A percentile compares a stretch with the other conserved stretches of the same genome.
These are phyloP conservation scores for Coemansia interrupta DNA, from an alignment of 192 early-diverging fungal genomes.

Conservation along the genomic window DNA sequence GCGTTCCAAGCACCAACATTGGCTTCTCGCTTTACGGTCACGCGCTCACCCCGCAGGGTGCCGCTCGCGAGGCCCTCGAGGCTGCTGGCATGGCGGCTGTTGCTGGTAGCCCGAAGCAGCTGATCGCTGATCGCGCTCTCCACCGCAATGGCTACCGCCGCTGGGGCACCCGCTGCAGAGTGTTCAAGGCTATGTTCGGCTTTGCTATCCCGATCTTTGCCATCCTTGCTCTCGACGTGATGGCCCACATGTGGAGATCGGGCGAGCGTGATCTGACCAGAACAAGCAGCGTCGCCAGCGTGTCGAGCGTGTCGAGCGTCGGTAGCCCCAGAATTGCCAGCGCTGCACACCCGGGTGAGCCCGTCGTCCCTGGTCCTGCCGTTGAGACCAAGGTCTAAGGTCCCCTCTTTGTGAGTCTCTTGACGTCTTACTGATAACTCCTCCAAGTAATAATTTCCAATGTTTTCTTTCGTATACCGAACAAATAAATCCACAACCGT, in stretches of 20 bases:
- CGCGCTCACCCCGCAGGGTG: constrained; percentile 36
- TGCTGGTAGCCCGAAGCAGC: constrained; percentile 4
- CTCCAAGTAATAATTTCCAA: no score
- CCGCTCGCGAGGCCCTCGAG: constrained; percentile 25
- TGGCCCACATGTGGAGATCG: constrained; percentile 36
- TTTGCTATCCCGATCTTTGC: constrained; percentile 49
- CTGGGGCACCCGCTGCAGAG: constrained; percentile 36
- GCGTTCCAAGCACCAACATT: constrained; percentile 11
- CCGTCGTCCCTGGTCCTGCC: constrained; percentile 15
- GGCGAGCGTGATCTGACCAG: constrained; percentile 8
- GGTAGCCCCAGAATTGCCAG: constrained; percentile 25
- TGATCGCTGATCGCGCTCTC: constrained; percentile 16
- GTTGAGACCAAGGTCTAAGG: constrained; percentile 49
- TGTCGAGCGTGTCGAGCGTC: constrained; percentile 30
- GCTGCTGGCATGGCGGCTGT: constrained; percentile 1
- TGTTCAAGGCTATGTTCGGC: constrained; percentile 47
- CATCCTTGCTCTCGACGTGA: constrained; percentile 35
- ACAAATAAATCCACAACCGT: constrained; percentile 3
- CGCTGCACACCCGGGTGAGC: constrained; percentile 17
- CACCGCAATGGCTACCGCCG: constrained; percentile 34
- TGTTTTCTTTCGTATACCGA: not conserved
- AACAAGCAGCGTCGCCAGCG: constrained; percentile 17
- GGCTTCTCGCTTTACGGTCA: constrained; percentile 50
- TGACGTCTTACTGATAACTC: not conserved
- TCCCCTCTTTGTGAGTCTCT: constrained; percentile 1